Base-by-base conservation (phyloP, 2,329 filamentous ascomycete genomes). In the Ilyonectria destructans region DNA sequence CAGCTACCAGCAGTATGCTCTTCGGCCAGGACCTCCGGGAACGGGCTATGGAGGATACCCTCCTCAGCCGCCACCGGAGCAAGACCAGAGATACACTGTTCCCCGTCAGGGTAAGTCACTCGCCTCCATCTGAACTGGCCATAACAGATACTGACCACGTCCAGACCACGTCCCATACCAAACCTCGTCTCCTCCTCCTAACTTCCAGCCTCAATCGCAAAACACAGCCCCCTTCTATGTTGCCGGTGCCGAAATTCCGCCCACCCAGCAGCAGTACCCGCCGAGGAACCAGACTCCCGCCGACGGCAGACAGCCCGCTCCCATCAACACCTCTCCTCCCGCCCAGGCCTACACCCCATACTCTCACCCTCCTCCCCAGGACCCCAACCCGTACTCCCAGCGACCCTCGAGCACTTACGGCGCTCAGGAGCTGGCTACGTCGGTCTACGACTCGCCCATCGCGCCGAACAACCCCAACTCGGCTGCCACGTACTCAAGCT, bases 381-480 rank as follows among this genome's bases (percentile, higher is more conserved):
- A 65, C 52, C 63, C 70, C 51, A 74, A 73, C 43, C 78, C 84
- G 6, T 89, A 88, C 69, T 76, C 80, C 49, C 86, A 79, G 64
- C 89, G 88, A 17, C 91, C 90, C 4, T 88, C 91, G 76, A 92
- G 90, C 79, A 92, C 89, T 12, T 92, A 92, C 74, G 90, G 91
- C 31, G 89, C 93, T 1, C 93, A 95, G 80, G 93, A 96, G 81
- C 85, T 96, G 54, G 91, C 92, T 29, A 94, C 93, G 0, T 93
- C 92, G 1, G 89, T 89, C 10, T 95, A 95, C 76, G 92, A 95
- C 79, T 93, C 92, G 4, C 93, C 92, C 48, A 86, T 93, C 45
- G 88, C 85, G 13, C 80, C 85, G 6, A 85, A 87, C 77, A 86
- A 85, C 75, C 82, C 83, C 33, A 81, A 77, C 69, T 82, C 82